phyloP scores from a whole-genome alignment of 441 rosid species.

The Manihot esculenta region DNA sequence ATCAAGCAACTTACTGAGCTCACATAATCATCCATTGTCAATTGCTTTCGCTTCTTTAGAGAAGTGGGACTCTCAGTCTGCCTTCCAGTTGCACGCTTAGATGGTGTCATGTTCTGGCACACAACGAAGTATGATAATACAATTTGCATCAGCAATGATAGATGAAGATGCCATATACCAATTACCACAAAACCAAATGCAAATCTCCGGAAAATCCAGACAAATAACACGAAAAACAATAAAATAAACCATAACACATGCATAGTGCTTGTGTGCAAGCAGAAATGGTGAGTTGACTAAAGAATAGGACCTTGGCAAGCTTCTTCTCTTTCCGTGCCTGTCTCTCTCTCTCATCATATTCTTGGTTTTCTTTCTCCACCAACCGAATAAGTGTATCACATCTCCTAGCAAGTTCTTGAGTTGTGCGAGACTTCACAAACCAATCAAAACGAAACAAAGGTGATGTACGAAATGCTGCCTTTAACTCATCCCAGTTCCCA shows the following conservation, averaged over 20 bases:
- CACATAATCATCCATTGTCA: slow-evolving; percentile 76
- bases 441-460: slow-evolving; percentile 90
- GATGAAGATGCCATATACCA: no score
- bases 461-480: slow-evolving; percentile 84
- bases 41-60: slow-evolving; percentile 75
- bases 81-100: slow-evolving; percentile 68
- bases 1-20: slow-evolving; percentile 47
- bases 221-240: no score
- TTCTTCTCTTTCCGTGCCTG: slow-evolving; percentile 98
- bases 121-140: not conserved
- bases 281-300: not conserved
- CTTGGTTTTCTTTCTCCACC: slow-evolving; percentile 99
- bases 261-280: not conserved
- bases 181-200: not conserved
- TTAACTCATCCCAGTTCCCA: slow-evolving; percentile 99
- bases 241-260: not conserved
- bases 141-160: not conserved
- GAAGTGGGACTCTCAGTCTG: slow-evolving; percentile 74
- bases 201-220: not conserved
- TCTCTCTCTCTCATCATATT: slow-evolving; percentile 92
- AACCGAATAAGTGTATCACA: slow-evolving; percentile 92
- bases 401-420: slow-evolving; percentile 95
- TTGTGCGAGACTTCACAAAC: slow-evolving; percentile 95
- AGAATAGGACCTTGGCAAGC: slow-evolving; percentile 72
- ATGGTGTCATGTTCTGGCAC: slow-evolving; percentile 72